A percentile compares a stretch with the other conserved stretches of the same genome.
phyloP scores from a whole-genome alignment of 1,284 basidiomycete genomes.

The Athelia sp. region DNA sequence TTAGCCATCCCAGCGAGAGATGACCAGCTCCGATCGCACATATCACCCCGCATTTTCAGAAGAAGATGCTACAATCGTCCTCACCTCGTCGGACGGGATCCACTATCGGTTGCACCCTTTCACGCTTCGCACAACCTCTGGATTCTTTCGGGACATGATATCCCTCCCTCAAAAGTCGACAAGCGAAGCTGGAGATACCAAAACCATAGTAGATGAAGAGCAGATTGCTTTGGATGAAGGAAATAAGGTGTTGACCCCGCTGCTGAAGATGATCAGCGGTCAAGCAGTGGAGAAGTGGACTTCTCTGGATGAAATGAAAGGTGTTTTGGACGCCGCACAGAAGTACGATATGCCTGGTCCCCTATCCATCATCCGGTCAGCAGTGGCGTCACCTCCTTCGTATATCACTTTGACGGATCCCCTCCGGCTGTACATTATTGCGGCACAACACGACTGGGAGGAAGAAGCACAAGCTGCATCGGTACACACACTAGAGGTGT shows the following conservation, averaged over 20 bases:
- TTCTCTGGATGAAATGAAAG: not conserved
- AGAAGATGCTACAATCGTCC: conserved; percentile 32
- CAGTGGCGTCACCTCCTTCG: not conserved
- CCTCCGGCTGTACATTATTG: not conserved
- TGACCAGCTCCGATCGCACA: not conserved
- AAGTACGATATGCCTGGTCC: not conserved
- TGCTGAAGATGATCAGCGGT: not conserved
- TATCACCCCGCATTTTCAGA: conserved; percentile 26
- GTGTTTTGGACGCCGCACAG: not conserved
- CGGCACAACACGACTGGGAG: not conserved
- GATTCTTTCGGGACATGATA: conserved; percentile 39
- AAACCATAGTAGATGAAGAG: not conserved
- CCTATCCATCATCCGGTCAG: not conserved
- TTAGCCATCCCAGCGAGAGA: too few relatives aligned
- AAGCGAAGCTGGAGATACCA: not conserved
- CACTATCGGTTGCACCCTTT: conserved; percentile 33
- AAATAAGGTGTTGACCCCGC: not conserved
- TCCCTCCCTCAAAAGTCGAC: conserved; percentile 35
- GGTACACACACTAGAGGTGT: not conserved
- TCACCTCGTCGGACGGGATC: conserved; percentile 34
- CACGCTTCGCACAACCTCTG: conserved; percentile 34
- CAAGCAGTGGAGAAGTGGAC: not conserved
- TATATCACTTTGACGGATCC: not conserved
- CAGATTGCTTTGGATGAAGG: not conserved
- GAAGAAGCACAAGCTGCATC: not conserved